Evolutionary conservation across 2,329 filamentous ascomycete species (phyloP), one percentile per base, ranked within the genome.

Genomic region (Xylaria polymorpha): DNA sequence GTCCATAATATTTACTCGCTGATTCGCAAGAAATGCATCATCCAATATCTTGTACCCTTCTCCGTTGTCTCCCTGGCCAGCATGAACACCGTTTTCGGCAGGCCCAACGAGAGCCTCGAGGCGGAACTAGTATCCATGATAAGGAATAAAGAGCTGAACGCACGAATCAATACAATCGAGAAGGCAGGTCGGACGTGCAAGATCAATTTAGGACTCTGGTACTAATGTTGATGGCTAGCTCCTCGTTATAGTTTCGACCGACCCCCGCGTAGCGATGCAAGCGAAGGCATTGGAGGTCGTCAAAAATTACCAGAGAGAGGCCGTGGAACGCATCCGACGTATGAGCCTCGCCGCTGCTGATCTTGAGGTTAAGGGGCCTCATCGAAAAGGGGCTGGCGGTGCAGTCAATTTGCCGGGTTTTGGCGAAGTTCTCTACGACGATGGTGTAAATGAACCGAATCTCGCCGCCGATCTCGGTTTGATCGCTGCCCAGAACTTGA

Each of bases 11-110:
- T 99, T 22, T 96, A 94, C 81, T 84, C 86, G 12, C 83, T 85
- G 57, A 94, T 99, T 74, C 90, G 96, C 67, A 92, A 87, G 76
- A 98, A 98, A 83, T 95, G 94, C 76, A 98, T 99, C 68, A 88
- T 94, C 29, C 93, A 97, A 77, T 98, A 98, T 81, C 92, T 97
- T 75, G 86, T 93, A 29, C 94, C 96, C 0, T 99, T 97, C 80
- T 97, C 92, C 50, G 91, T 91, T 73, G 94, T 98, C 70, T 94
- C 92, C 0, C 84, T 98, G 4, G 86, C 91, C 22, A 94, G 90
- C 69, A 88, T 99, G 84, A 89, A 92, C 9, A 84, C 87, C 43
- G 91, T 93, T 1, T 98, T 99, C 79, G 90, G 89, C 0, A 83
- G 85, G 2, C 83, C 88, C 0, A 87, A 87, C 4, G 82, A 85